Evolutionary conservation across 2,329 filamentous ascomycete genomes (phyloP).

Genomic region (Fusarium buxicola): DNA sequence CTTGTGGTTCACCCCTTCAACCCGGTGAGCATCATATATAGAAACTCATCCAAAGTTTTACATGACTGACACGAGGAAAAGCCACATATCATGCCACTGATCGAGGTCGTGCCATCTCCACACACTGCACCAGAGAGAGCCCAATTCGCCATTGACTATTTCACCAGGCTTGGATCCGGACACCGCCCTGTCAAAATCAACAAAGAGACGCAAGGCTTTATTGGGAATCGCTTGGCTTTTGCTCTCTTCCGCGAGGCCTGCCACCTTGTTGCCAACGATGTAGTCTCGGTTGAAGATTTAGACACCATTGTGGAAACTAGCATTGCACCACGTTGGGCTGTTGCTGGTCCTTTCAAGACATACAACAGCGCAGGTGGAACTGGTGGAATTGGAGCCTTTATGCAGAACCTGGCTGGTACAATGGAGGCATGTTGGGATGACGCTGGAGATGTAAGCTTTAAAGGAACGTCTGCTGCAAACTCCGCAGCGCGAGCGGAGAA

Average conservation of each 20-base stretch:
- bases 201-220: constrained; percentile 33
- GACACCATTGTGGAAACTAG: constrained; percentile 43
- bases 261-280: constrained; percentile 18
- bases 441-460: constrained; percentile 18
- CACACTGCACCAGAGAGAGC: constrained; percentile 8
- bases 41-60: fast-evolving
- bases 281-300: constrained; percentile 47
- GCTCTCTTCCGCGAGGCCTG: constrained; percentile 33
- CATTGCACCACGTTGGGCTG: constrained; percentile 39
- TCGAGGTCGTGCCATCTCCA: constrained; percentile 33
- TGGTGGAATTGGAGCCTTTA: constrained; percentile 35
- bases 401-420: constrained; percentile 27
- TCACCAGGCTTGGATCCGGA: constrained; percentile 21
- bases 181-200: constrained; percentile 35
- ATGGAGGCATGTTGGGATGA: constrained; percentile 38
- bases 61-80: background rate
- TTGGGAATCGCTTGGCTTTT: constrained; percentile 33
- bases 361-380: constrained; percentile 39
- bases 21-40: background rate
- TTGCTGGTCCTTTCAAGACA: constrained; percentile 37
- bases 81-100: constrained; percentile 39
- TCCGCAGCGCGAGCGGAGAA: background rate
- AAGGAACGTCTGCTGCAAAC: constrained; percentile 1
- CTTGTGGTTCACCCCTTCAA: constrained; percentile 38
- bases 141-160: constrained; percentile 31